Base-by-base conservation (phyloP, 371 early-diverging fungal genomes). In the Mortierella sp. region DNA sequence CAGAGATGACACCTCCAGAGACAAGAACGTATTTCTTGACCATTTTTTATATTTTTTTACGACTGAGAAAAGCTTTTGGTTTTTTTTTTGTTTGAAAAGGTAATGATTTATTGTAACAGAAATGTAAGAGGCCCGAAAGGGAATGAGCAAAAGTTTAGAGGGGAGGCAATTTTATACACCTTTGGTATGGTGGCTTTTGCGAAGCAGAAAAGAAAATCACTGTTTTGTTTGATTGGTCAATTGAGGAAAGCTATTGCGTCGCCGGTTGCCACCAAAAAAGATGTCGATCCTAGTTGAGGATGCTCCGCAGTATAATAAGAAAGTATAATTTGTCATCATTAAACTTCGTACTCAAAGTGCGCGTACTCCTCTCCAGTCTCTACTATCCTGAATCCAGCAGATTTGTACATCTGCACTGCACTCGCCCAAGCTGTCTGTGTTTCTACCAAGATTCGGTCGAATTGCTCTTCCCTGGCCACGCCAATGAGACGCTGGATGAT, bases 1-100 rank as follows among this genome's bases (percentile, higher is more conserved):
- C 98, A 55, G 98, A 98, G 82, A 99, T 97, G 70, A 98, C 98
- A 83, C 99, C 99, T 65, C 99, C 99, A 67, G 96, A 95, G 54
- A 99, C 98, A 82, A 99, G 83, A 71, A 99, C 96, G 89, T 97
- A 99, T 85, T 98, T 98, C 82, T 80, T 80, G 69, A 71, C 81
- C 81, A 80, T 80, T 54, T n/a, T 72, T 34, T 35, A 35, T 47
- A 28, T 28, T 37, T 28, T 37, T 37, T 31, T 31, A 53, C 32
- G 49, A 29, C 7, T 19, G 29, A 55, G 61, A 22, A 10, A 28
- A 28, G 42, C n/a, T 23, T 31, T 47, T 34, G 47, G 7, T 10
- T 12, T 15, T 34, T 47, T 17, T 34, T 43, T 9, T 5, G 55
- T 17, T 40, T 58, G n/a, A 2, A 32, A 55, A 40, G 47, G 54